Base-by-base conservation (phyloP, 371 early-diverging fungal genomes). In the Rhizopus arrhizus region DNA sequence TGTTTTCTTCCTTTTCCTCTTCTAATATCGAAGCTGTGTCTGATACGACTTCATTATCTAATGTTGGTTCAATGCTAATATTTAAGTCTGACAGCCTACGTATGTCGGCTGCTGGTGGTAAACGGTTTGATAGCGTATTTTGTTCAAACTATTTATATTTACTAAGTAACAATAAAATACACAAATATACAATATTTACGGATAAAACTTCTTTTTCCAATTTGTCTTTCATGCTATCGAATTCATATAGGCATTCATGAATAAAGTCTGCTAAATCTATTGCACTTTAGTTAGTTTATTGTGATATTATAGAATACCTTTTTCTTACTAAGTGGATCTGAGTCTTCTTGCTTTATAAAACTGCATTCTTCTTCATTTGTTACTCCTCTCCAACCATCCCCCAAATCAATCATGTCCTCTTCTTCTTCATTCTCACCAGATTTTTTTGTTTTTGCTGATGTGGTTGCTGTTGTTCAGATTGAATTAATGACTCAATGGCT, bases 331-430 rank as follows among this genome's bases (percentile, higher is more conserved):
- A 60, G 48, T 29, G 61, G 53, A 45, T 61, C 65, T 15, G 61
- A 28, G 15, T 69, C 45, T 31, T 50, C 34, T 33, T 32, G 43
- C 13, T 49, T 42, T 29, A 34, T 34, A 33, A 13, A 41, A n/a
- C 42, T 59, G 42, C 53, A 51, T 56, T 60, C 68, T 3, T 60
- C 59, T 11, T 59, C 64, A 8, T 62, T 76, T 6, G 62, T 63
- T 29, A 74, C 65, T 7, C 80, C 80, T 43, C 69, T 49, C 80
- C 80, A 80, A 0, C 77, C 80, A 55, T 80, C 80, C 4, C 80
- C 80, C 29, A 76, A 60, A 62, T 80, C 80, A 40, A 79, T 68
- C n/a, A 55, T 55, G 2, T 42, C 29, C 11, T 58, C 65, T 10
- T 68, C 66, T 10, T 69, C 56, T 16, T 56, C 61, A 8, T 36